Evolutionary conservation across 331 rosid species (phyloP).

Genomic region (Spiraea crenata): DNA sequence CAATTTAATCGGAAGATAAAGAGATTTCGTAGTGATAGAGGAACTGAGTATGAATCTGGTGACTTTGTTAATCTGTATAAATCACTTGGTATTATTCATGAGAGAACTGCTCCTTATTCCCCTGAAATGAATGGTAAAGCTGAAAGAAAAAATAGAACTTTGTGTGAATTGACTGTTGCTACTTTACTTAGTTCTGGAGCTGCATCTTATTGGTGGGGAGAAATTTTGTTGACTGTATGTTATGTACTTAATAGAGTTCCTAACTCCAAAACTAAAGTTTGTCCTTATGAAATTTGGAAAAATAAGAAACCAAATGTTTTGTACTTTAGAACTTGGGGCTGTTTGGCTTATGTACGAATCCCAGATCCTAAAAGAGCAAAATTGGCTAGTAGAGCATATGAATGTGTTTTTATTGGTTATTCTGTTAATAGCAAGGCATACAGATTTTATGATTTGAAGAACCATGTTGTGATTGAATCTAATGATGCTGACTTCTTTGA

Average conservation of each 20-base stretch:
- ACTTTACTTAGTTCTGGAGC: neutral
- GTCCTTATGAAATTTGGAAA: conserved; percentile 7
- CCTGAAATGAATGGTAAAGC: conserved; percentile 7
- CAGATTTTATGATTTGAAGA: neutral
- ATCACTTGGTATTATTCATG: neutral
- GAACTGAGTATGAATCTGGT: neutral
- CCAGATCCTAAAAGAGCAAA: neutral
- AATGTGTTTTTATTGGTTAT: conserved; percentile 8
- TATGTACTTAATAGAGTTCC: conserved; percentile 1
- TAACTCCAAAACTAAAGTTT: neutral
- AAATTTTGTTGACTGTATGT: conserved; percentile 7
- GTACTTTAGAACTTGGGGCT: conserved; percentile 6
- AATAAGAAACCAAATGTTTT: conserved; percentile 5
- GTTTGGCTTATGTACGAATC: neutral
- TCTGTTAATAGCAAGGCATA: neutral
- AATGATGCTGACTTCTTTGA: neutral
- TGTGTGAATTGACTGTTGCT: neutral
- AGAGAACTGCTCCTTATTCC: neutral
- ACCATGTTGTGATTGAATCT: neutral
- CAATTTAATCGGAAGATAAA: neutral
- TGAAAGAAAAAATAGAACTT: conserved; percentile 14
- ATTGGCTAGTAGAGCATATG: conserved; percentile 2
- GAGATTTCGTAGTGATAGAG: neutral
- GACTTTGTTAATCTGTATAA: neutral
- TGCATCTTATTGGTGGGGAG: conserved; percentile 2